These are phyloP conservation scores for Aegilops sharonensis DNA, from an alignment of 176 grass and related monocot species.

Conservation along the genomic window DNA sequence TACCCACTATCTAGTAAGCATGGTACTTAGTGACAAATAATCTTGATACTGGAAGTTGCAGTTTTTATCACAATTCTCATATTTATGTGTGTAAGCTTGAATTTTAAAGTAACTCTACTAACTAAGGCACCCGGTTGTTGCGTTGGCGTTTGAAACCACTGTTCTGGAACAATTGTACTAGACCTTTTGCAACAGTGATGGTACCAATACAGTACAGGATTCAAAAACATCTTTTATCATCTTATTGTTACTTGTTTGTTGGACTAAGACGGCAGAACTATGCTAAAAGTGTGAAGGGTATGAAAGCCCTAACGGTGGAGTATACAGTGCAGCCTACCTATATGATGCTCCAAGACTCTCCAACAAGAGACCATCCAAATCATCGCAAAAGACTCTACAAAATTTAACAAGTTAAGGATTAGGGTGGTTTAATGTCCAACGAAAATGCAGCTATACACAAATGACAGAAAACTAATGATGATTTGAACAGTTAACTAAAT, in stretches of 20 bases:
- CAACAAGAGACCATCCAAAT: slow-evolving; percentile 30
- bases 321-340: slow-evolving; percentile 23
- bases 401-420: slow-evolving; percentile 26
- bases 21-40: not conserved
- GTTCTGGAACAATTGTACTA: slow-evolving; percentile 4
- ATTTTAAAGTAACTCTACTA: slow-evolving; percentile 21
- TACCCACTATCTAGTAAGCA: not conserved
- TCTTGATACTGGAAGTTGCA: slow-evolving; percentile 10
- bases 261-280: not conserved
- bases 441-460: slow-evolving; percentile 16
- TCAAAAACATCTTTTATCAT: not conserved
- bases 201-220: not conserved
- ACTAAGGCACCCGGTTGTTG: not conserved
- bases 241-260: slow-evolving; percentile 15
- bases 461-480: slow-evolving; percentile 6
- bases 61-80: slow-evolving; percentile 12
- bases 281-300: slow-evolving; percentile 11
- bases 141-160: slow-evolving; percentile 4
- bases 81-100: not conserved
- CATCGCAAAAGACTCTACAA: slow-evolving; percentile 44
- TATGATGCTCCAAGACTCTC: slow-evolving; percentile 21
- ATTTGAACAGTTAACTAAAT: not conserved
- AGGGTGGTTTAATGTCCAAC: slow-evolving; percentile 24
- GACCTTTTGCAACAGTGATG: not conserved
- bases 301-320: not conserved